A percentile compares a stretch with the other conserved stretches of the same genome.
Evolutionary conservation across 345 rosid species (phyloP).

Genomic region (thale cress (Arabidopsis thaliana)): TAIR10.1 NC_003075.7:9694001-9694500

Average conservation of each 20-base stretch:
- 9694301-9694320: conserved; percentile 38
- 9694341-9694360: conserved; percentile 40
- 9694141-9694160: conserved; percentile 44
- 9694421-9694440: conserved; percentile 14
- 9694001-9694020: conserved; percentile 54
- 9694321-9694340: conserved; percentile 33
- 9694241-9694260: conserved; percentile 47
- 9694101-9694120: conserved; percentile 50
- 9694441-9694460: conserved; percentile 20
- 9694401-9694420: conserved; percentile 18
- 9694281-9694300: conserved; percentile 47
- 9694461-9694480: background rate
- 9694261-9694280: conserved; percentile 46
- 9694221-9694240: conserved; percentile 53
- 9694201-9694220: conserved; percentile 46
- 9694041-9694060: conserved; percentile 53
- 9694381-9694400: conserved; percentile 7
- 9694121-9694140: conserved; percentile 45
- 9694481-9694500: background rate
- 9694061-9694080: conserved; percentile 56
- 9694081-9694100: conserved; percentile 56
- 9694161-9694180: conserved; percentile 47
- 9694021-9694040: conserved; percentile 48
- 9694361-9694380: conserved; percentile 15
- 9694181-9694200: conserved; percentile 49